phyloP scores from a whole-genome alignment of 1,139 yeast species.

The Taphrina communis region DNA sequence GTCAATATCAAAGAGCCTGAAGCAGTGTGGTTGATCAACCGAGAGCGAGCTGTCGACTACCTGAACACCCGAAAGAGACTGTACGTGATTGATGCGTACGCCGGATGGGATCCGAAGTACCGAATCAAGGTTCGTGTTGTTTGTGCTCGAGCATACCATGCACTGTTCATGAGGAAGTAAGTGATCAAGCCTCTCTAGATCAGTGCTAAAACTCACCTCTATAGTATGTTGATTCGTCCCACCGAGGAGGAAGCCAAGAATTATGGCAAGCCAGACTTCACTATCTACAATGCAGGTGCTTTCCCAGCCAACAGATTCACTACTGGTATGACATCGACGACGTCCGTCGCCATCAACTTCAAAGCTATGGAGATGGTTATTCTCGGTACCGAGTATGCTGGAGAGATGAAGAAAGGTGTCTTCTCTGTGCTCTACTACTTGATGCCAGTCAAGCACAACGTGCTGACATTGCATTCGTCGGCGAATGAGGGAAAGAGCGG shows the following conservation, averaged over 20 bases:
- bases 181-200: not conserved
- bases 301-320: slow-evolving; percentile 97
- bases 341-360: slow-evolving; percentile 95
- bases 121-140: slow-evolving; percentile 95
- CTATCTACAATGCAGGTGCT: slow-evolving; percentile 98
- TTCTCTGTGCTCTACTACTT: slow-evolving; percentile 98
- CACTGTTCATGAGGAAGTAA: slow-evolving; percentile 87
- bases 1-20: slow-evolving; percentile 95
- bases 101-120: slow-evolving; percentile 99
- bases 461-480: slow-evolving; percentile 92
- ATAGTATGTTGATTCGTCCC: slow-evolving; percentile 87
- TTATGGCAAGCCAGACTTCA: slow-evolving; percentile 98
- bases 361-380: slow-evolving; percentile 99
- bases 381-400: slow-evolving; percentile 97
- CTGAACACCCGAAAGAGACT: slow-evolving; percentile 94
- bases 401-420: slow-evolving; percentile 99
- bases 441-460: slow-evolving; percentile 93
- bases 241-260: slow-evolving; percentile 83
- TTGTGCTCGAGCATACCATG: slow-evolving; percentile 98
- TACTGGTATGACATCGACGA: slow-evolving; percentile 95
- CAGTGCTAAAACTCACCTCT: not conserved
- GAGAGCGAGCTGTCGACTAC: slow-evolving; percentile 96
- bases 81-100: slow-evolving; percentile 94
- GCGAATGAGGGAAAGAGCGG: slow-evolving; percentile 82
- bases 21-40: slow-evolving; percentile 92